Base-by-base conservation (phyloP, 1,139 yeast genomes). In the Geotrichum restrictum region DNA sequence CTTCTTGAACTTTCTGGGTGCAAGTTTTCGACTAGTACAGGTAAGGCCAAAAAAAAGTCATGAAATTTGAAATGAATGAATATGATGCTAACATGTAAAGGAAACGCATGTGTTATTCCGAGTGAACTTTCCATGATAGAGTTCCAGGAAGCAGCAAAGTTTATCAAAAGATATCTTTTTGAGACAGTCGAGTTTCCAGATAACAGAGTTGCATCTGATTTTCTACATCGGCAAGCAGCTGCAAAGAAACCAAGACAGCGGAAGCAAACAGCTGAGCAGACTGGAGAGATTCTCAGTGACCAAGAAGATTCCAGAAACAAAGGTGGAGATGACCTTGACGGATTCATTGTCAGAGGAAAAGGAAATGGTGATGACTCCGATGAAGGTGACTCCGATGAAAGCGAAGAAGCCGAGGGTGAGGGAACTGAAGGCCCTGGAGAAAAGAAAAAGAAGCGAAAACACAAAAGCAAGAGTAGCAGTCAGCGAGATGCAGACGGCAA, bases 121-220 rank as follows among this genome's bases (percentile, higher is more conserved):
- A 45, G 56, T 1, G 47, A 51, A 11, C 49, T 66, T 1, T 57
- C 65, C 1, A 31, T 64, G 10, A 59, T 59, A 2, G 56, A 52
- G 6, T 45, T 72, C 18, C 62, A 57, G 4, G 59, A 57, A 1
- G 63, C 66, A 10, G 55, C 61, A n/a, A 58, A 56, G 13, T 61
- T 60, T 32, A 53, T 70, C 19, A 64, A 66, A 62, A 64, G 66
- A 41, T 72, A 76, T 59, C 53, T 66, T 49, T 56, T 59, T 14
- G 64, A 64, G 31, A 59, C 68, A 3, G 71, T 70, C 14, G 60
- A 53, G 1, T 75, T 77, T 55, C 80, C 75, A 24, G 79, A 74
- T 52, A 75, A 69, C 8, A 70, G 69, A 59, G 74, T 71, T 43
- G 76, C 80, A 0, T 65, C 70, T 27, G 67, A 64, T 44, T 64